Evolutionary conservation across 1,284 basidiomycete genomes (phyloP).

Genomic region (Meira nashicola): DNA sequence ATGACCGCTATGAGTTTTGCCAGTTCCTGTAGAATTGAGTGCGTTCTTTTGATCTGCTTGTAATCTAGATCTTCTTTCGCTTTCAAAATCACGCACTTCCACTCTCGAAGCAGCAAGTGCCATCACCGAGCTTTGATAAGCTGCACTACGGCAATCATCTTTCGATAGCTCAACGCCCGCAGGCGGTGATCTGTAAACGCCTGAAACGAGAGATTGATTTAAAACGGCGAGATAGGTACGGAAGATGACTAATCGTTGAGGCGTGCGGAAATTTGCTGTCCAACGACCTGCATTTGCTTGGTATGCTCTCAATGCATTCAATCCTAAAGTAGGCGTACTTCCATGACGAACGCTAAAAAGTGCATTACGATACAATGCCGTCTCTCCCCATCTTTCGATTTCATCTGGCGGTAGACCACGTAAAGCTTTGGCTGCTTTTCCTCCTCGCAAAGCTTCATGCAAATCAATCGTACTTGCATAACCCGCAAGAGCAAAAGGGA

Average conservation of each 20-base stretch:
- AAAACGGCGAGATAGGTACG: conserved; percentile 37
- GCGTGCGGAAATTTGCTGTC: conserved; percentile 43
- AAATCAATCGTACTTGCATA: conserved; percentile 46
- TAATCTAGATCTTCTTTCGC: conserved; percentile 24
- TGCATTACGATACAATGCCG: conserved; percentile 47
- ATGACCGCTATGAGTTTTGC: conserved; percentile 19
- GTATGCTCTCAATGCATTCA: conserved; percentile 45
- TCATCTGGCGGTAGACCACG: conserved; percentile 45
- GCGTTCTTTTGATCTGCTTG: too few relatives aligned
- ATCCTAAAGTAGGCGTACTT: conserved; percentile 23
- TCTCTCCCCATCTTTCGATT: conserved; percentile 49
- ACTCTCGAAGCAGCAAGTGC: conserved; percentile 36
- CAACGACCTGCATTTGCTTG: conserved; percentile 46
- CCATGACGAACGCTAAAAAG: conserved; percentile 37
- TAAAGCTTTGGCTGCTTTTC: conserved; percentile 38
- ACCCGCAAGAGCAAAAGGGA: conserved; percentile 35
- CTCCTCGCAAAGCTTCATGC: conserved; percentile 44
- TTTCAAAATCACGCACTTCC: conserved; percentile 38
- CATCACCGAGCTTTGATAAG: conserved; percentile 37
- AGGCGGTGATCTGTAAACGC: conserved; percentile 28
- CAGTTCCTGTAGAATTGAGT: conserved; percentile 13
- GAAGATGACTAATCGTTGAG: conserved; percentile 47
- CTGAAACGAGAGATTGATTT: conserved; percentile 34
- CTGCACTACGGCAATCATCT: conserved; percentile 40
- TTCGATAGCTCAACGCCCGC: conserved; percentile 19